Conservation (phyloP, 345 rosid genomes). For the Hibiscus syriacus region DNA sequence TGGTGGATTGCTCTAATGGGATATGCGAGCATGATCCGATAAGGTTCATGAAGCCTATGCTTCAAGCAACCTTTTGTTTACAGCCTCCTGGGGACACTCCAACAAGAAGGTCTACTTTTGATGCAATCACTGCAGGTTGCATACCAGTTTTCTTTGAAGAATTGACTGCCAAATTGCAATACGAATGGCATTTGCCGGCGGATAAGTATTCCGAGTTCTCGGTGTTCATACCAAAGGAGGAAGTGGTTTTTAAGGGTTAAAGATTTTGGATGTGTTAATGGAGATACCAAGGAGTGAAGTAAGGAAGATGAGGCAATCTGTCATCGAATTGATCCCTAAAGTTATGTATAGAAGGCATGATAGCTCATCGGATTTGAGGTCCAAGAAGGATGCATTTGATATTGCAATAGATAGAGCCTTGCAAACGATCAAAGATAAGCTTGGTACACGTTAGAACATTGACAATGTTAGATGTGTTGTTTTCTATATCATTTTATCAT, state of each 20-base stretch:
- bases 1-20: conserved; percentile 85
- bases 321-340: conserved; percentile 64
- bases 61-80: conserved; percentile 64
- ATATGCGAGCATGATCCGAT: conserved; percentile 87
- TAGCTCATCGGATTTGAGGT: conserved; percentile 48
- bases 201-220: conserved; percentile 44
- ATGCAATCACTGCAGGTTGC: conserved; percentile 74
- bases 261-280: conserved; percentile 60
- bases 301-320: conserved; percentile 59
- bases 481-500: too few species aligned
- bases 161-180: conserved; percentile 62
- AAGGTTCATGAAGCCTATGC: conserved; percentile 69
- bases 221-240: too few species aligned
- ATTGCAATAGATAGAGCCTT: conserved; percentile 65
- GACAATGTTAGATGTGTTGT: too few species aligned
- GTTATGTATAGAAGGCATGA: conserved; percentile 76
- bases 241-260: conserved; percentile 66
- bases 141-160: too few species aligned
- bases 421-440: conserved; percentile 45
- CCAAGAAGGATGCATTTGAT: conserved; percentile 78
- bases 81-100: conserved; percentile 97
- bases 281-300: conserved; percentile 53
- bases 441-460: too few species aligned
- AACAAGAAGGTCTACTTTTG: conserved; percentile 69
- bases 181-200: conserved; percentile 63